phyloP scores from a whole-genome alignment of 2,329 filamentous ascomycete species.

The Blastomyces parvus region DNA sequence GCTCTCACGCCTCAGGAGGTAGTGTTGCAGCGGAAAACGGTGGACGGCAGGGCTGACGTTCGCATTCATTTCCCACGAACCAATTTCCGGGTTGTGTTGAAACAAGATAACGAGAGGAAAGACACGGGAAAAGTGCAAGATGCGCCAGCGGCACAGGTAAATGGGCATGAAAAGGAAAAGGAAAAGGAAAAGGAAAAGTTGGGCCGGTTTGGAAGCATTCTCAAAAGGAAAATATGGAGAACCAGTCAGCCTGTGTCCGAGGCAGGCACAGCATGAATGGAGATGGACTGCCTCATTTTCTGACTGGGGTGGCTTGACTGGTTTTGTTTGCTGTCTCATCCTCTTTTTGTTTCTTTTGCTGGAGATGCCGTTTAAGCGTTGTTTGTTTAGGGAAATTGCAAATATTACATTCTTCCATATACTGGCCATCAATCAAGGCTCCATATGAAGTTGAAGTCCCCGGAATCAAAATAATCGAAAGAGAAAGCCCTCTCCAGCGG shows the following conservation, averaged over 20 bases:
- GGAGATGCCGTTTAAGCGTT: not conserved
- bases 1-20: slow-evolving; percentile 46
- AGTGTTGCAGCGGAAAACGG: slow-evolving; percentile 45
- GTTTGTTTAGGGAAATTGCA: not conserved
- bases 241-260: not conserved
- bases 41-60: slow-evolving; percentile 35
- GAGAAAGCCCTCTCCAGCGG: not conserved
- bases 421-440: not conserved
- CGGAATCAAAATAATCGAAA: not conserved
- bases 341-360: not conserved
- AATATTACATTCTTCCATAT: not conserved
- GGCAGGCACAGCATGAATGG: not conserved
- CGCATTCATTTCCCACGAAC: slow-evolving; percentile 53
- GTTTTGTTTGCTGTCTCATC: not conserved
- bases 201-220: not conserved
- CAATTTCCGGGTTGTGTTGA: slow-evolving; percentile 22
- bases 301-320: not conserved
- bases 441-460: not conserved
- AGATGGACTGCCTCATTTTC: not conserved
- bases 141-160: not conserved
- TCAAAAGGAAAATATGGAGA: not conserved
- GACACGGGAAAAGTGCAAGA: not conserved
- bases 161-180: not conserved
- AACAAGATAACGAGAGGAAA: not conserved
- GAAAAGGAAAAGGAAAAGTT: not conserved